Evolutionary conservation across 1,284 basidiomycete species (phyloP), one percentile per base, ranked within the genome.

Genomic region (Ganoderma sinense): DNA sequence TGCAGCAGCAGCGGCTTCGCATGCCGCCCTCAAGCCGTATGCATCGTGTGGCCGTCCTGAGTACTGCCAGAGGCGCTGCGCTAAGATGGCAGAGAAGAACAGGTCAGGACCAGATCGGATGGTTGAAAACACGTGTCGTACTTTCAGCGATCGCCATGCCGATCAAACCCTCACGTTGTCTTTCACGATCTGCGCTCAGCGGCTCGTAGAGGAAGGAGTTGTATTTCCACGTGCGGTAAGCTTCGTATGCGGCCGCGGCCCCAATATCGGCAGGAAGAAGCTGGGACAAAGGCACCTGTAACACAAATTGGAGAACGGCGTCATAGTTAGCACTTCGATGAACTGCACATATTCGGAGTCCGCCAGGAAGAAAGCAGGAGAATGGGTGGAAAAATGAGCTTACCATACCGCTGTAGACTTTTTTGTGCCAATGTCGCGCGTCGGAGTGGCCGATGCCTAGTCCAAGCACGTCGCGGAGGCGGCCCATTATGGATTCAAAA

Each of bases 171-270:
- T 91, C 89, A 68, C 88, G 79, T 75, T 91, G 88, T 48, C 87
- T 80, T 71, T 88, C 88, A 60, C 80, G 77, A 70, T 90, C 86
- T 4, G 84, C 86, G 66, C 84, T 84, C 14, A 89, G 75, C 33
- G 87, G 87, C 69, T 88, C 86, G 71, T 88, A 86, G 39, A 90
- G 81, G 58, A 80, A 83, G 68, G 88, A 86, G 71, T 87, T 84
- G 67, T 78, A 70, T 58, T 87, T 87, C 88, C 88, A 91, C 58
- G 84, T 84, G 20, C 89, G 84, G 78, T 89, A 89, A 0, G 89
- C 89, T 77, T 91, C 89, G 74, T 91, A 92, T 2, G 89, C 90
- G 33, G 90, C 89, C 6, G 90, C 90, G 73, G 90, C 86, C 0
- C 90, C 90, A 36, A 92, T 83, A 68, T 91, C 88, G 23, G 79